Evolutionary conservation across 768 basidiomycete species (phyloP).

Genomic region (Scleroderma bovista): DNA sequence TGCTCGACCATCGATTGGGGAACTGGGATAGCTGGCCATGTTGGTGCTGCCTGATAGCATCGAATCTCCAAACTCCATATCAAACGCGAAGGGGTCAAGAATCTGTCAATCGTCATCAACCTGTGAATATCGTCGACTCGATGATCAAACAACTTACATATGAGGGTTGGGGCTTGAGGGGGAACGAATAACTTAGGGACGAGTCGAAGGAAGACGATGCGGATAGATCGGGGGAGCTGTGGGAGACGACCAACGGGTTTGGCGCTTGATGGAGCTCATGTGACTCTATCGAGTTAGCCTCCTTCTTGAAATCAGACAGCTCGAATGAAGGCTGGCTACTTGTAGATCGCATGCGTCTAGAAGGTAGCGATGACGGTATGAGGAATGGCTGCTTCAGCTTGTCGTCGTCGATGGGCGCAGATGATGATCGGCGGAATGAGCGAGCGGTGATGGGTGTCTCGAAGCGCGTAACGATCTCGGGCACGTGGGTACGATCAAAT

Average conservation of each 20-base stretch:
- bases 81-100: slow-evolving; percentile 26
- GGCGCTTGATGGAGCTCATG: slow-evolving; percentile 2
- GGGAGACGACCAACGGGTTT: slow-evolving; percentile 9
- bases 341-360: slow-evolving; percentile 16
- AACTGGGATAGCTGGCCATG: slow-evolving; percentile 19
- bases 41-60: slow-evolving; percentile 14
- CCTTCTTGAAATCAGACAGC: not conserved
- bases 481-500: slow-evolving; percentile 47
- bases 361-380: slow-evolving; percentile 15
- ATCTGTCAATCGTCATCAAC: slow-evolving; percentile 14
- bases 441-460: slow-evolving; percentile 71
- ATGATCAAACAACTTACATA: slow-evolving; percentile 38
- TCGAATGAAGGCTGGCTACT: slow-evolving; percentile 18
- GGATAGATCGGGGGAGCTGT: slow-evolving; percentile 27
- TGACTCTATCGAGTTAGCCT: slow-evolving; percentile 3
- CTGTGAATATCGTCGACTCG: not conserved
- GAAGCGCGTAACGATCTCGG: slow-evolving; percentile 65
- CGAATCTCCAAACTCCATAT: slow-evolving; percentile 25
- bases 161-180: slow-evolving; percentile 38
- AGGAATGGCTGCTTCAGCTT: slow-evolving; percentile 28
- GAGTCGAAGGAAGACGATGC: slow-evolving; percentile 31
- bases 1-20: slow-evolving; percentile 15
- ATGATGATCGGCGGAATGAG: slow-evolving; percentile 63
- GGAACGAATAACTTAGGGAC: slow-evolving; percentile 21
- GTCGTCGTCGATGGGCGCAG: slow-evolving; percentile 45